Conservation (phyloP, 2,329 filamentous ascomycete species). For the Cyclaneusma minus region DNA sequence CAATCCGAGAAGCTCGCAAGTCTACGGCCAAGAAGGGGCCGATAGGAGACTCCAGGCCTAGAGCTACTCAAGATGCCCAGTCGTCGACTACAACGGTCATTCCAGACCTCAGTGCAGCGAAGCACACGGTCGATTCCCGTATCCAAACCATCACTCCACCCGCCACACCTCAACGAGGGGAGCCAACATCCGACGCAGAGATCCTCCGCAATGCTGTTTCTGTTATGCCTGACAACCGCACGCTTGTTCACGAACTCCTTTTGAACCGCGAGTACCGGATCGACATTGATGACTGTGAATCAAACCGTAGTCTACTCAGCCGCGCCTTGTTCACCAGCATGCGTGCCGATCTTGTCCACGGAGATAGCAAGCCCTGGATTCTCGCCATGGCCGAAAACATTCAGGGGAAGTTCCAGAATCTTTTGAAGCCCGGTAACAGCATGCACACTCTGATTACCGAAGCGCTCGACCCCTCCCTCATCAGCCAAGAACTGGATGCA, state of each 20-base stretch:
- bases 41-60: constrained; percentile 53
- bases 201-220: constrained; percentile 22
- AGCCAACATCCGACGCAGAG: constrained; percentile 9
- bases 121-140: constrained; percentile 24
- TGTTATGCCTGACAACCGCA: constrained; percentile 53
- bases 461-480: constrained; percentile 57
- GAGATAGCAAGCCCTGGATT: constrained; percentile 52
- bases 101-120: constrained; percentile 24
- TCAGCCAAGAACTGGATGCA: constrained; percentile 50
- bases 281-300: constrained; percentile 41
- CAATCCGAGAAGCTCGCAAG: constrained; percentile 56
- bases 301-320: constrained; percentile 44
- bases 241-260: constrained; percentile 64
- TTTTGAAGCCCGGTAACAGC: constrained; percentile 54
- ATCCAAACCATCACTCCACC: constrained; percentile 37
- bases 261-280: constrained; percentile 69
- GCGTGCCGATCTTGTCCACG: constrained; percentile 43
- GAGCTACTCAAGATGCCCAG: constrained; percentile 36
- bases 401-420: constrained; percentile 53
- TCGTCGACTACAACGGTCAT: constrained; percentile 23
- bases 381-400: constrained; percentile 57
- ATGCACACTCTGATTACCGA: constrained; percentile 65
- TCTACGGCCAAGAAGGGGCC: constrained; percentile 48
- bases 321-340: constrained; percentile 42
- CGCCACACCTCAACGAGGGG: constrained; percentile 25